phyloP scores from a whole-genome alignment of 495 filamentous ascomycete species.

The Cercophora sp. region DNA sequence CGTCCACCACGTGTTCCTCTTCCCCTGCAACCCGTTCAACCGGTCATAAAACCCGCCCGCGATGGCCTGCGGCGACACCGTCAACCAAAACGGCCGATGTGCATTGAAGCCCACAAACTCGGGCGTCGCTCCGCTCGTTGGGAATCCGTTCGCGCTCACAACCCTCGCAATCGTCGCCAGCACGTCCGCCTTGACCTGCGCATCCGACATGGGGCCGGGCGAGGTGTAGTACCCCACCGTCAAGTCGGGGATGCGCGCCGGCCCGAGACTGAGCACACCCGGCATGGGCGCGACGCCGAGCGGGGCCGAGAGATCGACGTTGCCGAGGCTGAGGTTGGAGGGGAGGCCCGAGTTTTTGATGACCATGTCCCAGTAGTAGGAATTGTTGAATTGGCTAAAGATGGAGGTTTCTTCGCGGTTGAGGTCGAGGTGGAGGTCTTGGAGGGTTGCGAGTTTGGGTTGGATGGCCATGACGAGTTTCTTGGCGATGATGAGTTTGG shows the following conservation, averaged over 20 bases:
- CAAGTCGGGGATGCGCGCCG: not conserved
- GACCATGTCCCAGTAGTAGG: not conserved
- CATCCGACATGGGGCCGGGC: not conserved
- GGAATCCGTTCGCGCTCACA: not conserved
- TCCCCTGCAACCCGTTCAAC: constrained; percentile 1
- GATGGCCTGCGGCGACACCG: not conserved
- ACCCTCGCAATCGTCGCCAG: not conserved
- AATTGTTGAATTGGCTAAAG: not conserved
- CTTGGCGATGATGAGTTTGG: constrained; percentile 5
- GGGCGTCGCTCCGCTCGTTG: not conserved
- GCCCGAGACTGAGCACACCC: not conserved
- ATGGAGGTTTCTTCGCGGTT: not conserved
- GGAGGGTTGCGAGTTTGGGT: not conserved
- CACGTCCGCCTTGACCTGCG: not conserved
- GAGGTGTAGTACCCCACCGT: not conserved
- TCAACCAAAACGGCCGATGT: not conserved
- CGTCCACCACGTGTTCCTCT: constrained; percentile 3
- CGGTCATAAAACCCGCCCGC: not conserved
- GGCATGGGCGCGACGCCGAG: not conserved
- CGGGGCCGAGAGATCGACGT: not conserved
- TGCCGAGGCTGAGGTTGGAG: not conserved
- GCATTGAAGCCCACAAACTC: not conserved
- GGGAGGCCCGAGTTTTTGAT: not conserved
- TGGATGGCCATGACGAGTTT: not conserved
- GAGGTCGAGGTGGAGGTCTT: not conserved